Evolutionary conservation across 495 filamentous ascomycete genomes (phyloP), one percentile per base, ranked within the genome.

Genomic region (Evansstolkia leycettana): DNA sequence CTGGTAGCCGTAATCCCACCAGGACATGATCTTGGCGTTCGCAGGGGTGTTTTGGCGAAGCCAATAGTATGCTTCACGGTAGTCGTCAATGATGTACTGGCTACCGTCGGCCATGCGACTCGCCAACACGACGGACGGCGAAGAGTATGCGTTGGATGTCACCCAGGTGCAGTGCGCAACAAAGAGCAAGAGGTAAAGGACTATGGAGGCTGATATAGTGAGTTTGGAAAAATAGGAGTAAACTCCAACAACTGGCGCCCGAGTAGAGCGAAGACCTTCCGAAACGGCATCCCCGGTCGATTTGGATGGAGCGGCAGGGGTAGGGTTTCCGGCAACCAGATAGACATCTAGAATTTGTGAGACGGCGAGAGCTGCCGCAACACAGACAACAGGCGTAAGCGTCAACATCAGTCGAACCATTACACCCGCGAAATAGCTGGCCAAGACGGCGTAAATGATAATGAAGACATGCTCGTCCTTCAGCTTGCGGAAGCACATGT

Each of bases 1-100:
- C 62, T 99, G 92, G 64, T 99, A 99, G 34, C 92, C 92, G 46
- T 99, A 99, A 54, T 99, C 92, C 92, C 92, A 99, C 92, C 92
- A 99, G 11, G 85, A 88, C 92, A 96, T 96, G 51, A 99, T 82
- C 73, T 99, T 99, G 47, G 92, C 89, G 51, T 94, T 82, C 31
- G 87, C 72, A 12, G 77, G 67, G 2, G 92, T 96, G 57, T 99
- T 99, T 58, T 96, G 93, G 44, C 92, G 82, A 31, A 99, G 78
- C 92, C 92, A 99, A 62, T 99, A 93, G 67, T 99, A 99, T 2
- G 92, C 92, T 69, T 99, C 92, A 51, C 92, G 80, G 60, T 99
- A 99, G 57, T 99, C 92, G 50, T 99, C 92, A 51, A 99, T 99
- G 57, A 99, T 96, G 61, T 89, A 85, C 47, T 96, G 90, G 47